Evolutionary conservation across 2,329 filamentous ascomycete species (phyloP), one percentile per base, ranked within the genome.

Genomic region (Scleromitrula shiraiana): DNA sequence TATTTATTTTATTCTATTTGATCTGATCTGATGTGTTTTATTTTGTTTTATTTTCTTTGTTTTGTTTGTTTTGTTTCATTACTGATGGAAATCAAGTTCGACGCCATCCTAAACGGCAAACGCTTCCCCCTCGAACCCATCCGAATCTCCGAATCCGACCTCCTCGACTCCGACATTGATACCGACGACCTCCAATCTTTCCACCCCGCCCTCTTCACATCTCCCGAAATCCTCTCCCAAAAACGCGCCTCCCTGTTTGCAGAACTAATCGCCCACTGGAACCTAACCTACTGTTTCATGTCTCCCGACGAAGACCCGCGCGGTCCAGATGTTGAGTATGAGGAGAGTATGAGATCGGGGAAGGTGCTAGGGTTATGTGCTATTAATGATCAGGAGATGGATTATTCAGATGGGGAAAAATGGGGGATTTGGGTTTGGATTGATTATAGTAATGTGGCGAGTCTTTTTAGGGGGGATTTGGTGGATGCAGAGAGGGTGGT

Each of bases 241-340:
- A 30, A 14, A 30, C n/a, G n/a, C n/a, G 29, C 10, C 29, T 10
- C 4, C 4, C 10, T 30, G 10, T 30, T 50, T 41, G 7, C 23
- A 37, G 15, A 12, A 32, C 27, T 53, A 32, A 32, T 40, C n/a
- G 29, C 42, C 1, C 9, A 6, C 1, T 50, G 43, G 15, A 38
- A 41, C 14, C 39, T 49, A 8, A 41, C 40, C 20, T 49, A 36
- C 38, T 48, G 44, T 2, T 56, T 56, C 33, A 50, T 53, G 49
- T 24, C 27, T 3, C 9, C 41, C 5, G 26, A 44, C 9, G 46
- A 55, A 36, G 23, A 49, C 22, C 54, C 54, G 10, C 32, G 37
- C 9, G 50, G 44, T 12, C 30, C 36, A 2, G 20, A 35, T 3
- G 7, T 27, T 2, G 19, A 29, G 1, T 5, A 12, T 2, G 35